Percentiles rank a stretch among this genome's conserved stretches.
These are phyloP conservation scores for Detonula confervacea DNA, from an alignment of 352 stramenopile species.

Conservation along the genomic window DNA sequence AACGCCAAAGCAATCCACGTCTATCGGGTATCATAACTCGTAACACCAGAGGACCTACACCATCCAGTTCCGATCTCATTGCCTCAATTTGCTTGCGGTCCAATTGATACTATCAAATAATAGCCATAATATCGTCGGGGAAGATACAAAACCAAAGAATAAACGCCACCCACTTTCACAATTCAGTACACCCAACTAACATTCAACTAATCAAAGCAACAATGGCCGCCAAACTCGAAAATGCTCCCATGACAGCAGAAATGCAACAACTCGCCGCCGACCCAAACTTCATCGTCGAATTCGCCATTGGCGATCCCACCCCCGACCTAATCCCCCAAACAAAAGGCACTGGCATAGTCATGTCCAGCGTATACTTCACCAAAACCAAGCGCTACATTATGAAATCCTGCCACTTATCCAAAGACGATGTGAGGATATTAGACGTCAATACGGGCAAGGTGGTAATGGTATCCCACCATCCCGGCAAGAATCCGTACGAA, in stretches of 20 bases:
- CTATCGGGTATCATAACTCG: too few relatives aligned
- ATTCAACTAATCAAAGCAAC: not conserved
- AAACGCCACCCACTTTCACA: too few relatives aligned
- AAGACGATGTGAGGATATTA: constrained; percentile 56
- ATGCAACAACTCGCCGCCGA: constrained; percentile 60
- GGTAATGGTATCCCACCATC: constrained; percentile 53
- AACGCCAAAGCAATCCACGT: too few relatives aligned
- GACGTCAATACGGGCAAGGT: constrained; percentile 42
- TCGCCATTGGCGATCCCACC: constrained; percentile 52
- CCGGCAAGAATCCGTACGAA: constrained; percentile 60
- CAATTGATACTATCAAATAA: too few relatives aligned
- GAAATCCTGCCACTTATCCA: constrained; percentile 49
- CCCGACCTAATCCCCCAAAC: constrained; percentile 52
- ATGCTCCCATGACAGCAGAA: constrained; percentile 43
- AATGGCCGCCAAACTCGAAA: not conserved
- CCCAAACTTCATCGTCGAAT: constrained; percentile 61
- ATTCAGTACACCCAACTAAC: too few relatives aligned
- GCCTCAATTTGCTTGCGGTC: too few relatives aligned
- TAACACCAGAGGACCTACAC: too few relatives aligned
- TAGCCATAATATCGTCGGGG: too few relatives aligned
- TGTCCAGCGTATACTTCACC: constrained; percentile 54
- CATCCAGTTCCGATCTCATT: too few relatives aligned
- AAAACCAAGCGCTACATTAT: constrained; percentile 60
- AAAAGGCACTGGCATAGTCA: constrained; percentile 48
- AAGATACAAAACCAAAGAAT: too few relatives aligned